phyloP scores from a whole-genome alignment of 1,284 basidiomycete genomes.

The Thecaphora thlaspeos region DNA sequence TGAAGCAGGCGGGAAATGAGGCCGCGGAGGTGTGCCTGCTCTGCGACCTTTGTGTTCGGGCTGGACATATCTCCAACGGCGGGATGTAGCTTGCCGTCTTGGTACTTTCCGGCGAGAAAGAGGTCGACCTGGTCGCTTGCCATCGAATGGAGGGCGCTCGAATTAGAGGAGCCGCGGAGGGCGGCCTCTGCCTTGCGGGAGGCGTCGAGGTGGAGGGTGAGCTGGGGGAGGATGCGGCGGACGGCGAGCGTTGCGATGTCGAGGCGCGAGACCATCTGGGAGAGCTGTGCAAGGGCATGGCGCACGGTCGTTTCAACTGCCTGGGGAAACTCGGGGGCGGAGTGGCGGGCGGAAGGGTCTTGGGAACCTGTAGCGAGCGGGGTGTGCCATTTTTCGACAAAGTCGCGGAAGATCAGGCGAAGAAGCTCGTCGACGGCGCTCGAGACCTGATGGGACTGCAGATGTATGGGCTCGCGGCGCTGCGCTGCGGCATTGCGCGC shows the following conservation, averaged over 20 bases:
- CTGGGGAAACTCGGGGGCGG: conserved; percentile 80
- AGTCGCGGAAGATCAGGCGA: conserved; percentile 42
- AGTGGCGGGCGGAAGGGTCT: conserved; percentile 30
- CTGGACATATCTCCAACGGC: conserved; percentile 76
- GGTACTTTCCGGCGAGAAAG: conserved; percentile 65
- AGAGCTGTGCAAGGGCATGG: conserved; percentile 66
- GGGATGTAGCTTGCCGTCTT: conserved; percentile 66
- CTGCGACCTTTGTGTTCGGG: conserved; percentile 80
- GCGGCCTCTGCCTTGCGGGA: conserved; percentile 88
- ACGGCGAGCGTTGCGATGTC: conserved; percentile 79
- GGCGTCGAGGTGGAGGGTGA: conserved; percentile 83
- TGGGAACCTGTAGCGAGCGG: conserved; percentile 21
- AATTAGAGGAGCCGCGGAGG: conserved; percentile 63
- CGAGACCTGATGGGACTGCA: conserved; percentile 9
- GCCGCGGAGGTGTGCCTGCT: conserved; percentile 77
- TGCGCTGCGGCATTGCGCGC: conserved; percentile 1
- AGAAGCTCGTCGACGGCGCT: conserved; percentile 20
- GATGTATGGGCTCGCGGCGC: conserved; percentile 1
- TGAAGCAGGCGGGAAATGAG: conserved; percentile 72
- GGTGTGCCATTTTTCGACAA: conserved; percentile 46
- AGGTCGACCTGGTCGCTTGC: conserved; percentile 63
- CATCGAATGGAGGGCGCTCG: conserved; percentile 13
- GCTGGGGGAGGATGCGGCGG: conserved; percentile 76
- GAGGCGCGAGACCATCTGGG: conserved; percentile 65
- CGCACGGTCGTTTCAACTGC: conserved; percentile 77